Base-by-base conservation (phyloP, 169 alveolate genomes). In the Neospora caninum region DNA sequence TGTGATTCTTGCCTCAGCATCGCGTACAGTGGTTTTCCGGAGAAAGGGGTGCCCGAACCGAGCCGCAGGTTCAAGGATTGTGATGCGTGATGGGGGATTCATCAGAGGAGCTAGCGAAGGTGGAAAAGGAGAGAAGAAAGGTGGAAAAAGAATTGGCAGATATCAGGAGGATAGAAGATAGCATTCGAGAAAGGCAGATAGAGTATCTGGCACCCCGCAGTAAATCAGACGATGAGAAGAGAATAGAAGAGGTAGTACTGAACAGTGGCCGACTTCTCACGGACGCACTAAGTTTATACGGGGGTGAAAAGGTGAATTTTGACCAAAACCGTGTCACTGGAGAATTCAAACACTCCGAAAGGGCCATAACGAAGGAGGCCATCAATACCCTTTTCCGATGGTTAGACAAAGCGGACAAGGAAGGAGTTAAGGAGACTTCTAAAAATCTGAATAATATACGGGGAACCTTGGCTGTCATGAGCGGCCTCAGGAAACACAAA, bases 361-460 rank as follows among this genome's bases (percentile, higher is more conserved):
- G 34, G 25, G 78, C 34, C 78, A 64, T 64, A 20, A 18, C 78
- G 34, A 64, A 64, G 78, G 78, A 64, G 36, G 78, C 78, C 31
- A 64, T 64, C 78, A n/a, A n/a, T 29, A 64, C 34, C 34, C 78
- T 64, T 29, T 64, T 64, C 31, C 29, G 34, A 29, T 64, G 78
- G 78, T 64, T 64, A 27, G 78, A 64, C 78, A 64, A 64, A 20
- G 78, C 78, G 78, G 78, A 64, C 78, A n/a, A 64, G 34, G 78
- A 20, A 64, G 78, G 36, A 64, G 78, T 27, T 20, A 64, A 29
- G 34, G 29, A 20, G 78, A 64, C 36, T 13, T 7, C 7, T 29
- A 29, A 13, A 29, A 64, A 64, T n/a, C 78, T 64, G 78, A 64
- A 64, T 29, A 64, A 20, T 20, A 18, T 64, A 20, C 2, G 29